Conservation (phyloP, 352 stramenopile genomes). For the Phytophthora meadii region DNA sequence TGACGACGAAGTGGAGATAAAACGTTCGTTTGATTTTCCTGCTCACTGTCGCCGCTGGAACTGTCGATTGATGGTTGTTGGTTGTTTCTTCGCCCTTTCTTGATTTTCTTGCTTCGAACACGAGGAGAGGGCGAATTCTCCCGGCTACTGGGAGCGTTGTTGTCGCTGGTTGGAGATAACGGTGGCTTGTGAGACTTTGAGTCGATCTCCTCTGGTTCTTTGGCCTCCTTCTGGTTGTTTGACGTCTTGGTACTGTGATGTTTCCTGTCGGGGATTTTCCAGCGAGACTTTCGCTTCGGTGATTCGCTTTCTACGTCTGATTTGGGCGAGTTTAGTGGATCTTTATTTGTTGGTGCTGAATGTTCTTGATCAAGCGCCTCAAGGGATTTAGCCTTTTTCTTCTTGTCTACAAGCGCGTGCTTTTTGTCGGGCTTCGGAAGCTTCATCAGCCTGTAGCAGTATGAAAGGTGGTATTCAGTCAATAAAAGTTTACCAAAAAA, state of each 20-base stretch:
- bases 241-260: slow-evolving; percentile 25
- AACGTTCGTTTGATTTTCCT: slow-evolving; percentile 35
- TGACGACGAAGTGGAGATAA: slow-evolving; percentile 36
- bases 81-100: slow-evolving; percentile 18
- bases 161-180: slow-evolving; percentile 10
- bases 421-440: slow-evolving; percentile 35
- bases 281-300: slow-evolving; percentile 31
- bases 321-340: slow-evolving; percentile 23
- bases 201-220: slow-evolving; percentile 21
- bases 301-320: slow-evolving; percentile 19
- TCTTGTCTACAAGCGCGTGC: slow-evolving; percentile 23
- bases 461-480: neutral
- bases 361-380: slow-evolving; percentile 8
- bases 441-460: slow-evolving; percentile 33
- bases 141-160: slow-evolving; percentile 6
- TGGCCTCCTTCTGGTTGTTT: slow-evolving; percentile 28
- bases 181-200: slow-evolving; percentile 4
- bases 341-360: slow-evolving; percentile 10
- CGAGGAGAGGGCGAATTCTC: slow-evolving; percentile 8
- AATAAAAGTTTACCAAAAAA: neutral
- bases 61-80: slow-evolving; percentile 13
- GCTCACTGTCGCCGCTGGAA: slow-evolving; percentile 30
- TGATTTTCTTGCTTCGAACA: slow-evolving; percentile 8
- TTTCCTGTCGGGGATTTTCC: slow-evolving; percentile 43
- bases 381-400: slow-evolving; percentile 16